A percentile compares a stretch with the other conserved stretches of the same genome.
phyloP scores from a whole-genome alignment of 1,284 basidiomycete species.

The Trichosporon sp. region DNA sequence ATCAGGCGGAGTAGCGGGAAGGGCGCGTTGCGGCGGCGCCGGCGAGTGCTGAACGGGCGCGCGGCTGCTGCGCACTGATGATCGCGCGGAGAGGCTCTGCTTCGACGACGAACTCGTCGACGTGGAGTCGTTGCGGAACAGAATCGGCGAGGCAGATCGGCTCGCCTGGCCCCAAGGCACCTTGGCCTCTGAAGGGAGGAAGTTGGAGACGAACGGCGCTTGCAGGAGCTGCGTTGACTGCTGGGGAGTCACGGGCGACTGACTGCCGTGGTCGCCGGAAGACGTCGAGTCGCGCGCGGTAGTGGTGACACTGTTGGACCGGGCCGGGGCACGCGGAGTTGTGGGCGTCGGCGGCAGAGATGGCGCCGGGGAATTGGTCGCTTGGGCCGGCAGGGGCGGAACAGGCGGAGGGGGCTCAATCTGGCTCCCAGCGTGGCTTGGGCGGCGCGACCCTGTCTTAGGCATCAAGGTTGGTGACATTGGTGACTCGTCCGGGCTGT shows the following conservation, averaged over 20 bases:
- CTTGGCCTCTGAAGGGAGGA: not conserved
- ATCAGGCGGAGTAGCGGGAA: not conserved
- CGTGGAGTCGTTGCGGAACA: slow-evolving; percentile 3
- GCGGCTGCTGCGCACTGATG: not conserved
- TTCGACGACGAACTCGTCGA: not conserved
- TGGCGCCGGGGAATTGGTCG: not conserved
- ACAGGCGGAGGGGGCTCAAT: not conserved
- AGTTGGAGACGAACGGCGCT: not conserved
- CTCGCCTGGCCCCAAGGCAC: not conserved
- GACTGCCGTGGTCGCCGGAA: not conserved
- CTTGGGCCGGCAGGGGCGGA: not conserved
- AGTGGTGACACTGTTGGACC: not conserved
- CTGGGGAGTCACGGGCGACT: not conserved
- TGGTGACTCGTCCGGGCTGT: not conserved
- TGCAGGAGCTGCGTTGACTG: slow-evolving; percentile 1
- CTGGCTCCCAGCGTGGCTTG: not conserved
- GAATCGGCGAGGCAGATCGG: not conserved
- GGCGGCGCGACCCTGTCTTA: not conserved
- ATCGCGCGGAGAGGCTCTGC: not conserved
- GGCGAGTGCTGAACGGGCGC: not conserved
- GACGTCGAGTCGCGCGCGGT: not conserved
- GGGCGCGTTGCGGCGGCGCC: not conserved
- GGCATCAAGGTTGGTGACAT: not conserved
- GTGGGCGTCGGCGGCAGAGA: not conserved
- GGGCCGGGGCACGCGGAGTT: not conserved